Evolutionary conservation across 768 basidiomycete species (phyloP).

Genomic region (Phallus indusiatus): DNA sequence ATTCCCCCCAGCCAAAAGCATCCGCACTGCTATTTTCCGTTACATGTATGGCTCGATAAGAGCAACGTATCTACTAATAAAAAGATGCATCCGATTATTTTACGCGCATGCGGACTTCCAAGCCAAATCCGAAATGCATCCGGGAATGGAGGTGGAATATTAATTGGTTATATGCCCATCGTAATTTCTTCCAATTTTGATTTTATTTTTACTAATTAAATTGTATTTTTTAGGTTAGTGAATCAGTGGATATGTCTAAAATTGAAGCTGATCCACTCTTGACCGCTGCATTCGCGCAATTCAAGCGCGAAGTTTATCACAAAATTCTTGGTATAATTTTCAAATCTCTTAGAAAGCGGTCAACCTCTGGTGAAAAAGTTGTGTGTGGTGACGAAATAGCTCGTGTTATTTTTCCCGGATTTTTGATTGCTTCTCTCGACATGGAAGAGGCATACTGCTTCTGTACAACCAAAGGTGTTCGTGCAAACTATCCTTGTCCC

Average conservation of each 20-base stretch:
- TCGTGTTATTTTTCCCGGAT: conserved; percentile 20
- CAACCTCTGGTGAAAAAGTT: conserved; percentile 18
- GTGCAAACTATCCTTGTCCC: conserved; percentile 23
- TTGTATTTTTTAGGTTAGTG: conserved; percentile 14
- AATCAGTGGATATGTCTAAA: conserved; percentile 19
- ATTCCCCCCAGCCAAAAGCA: too few relatives aligned
- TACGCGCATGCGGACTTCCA: conserved; percentile 20
- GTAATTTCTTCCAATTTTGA: conserved; percentile 11
- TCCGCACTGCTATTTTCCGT: conserved; percentile 20
- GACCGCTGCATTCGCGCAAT: conserved; percentile 18
- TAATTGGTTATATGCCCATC: conserved; percentile 22
- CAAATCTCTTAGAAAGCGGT: conserved; percentile 12
- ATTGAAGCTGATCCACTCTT: conserved; percentile 9
- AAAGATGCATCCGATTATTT: conserved; percentile 21
- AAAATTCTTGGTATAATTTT: conserved; percentile 20
- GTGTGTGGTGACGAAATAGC: conserved; percentile 15
- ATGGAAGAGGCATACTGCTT: conserved; percentile 22
- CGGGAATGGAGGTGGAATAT: conserved; percentile 25
- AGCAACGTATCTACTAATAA: conserved; percentile 19
- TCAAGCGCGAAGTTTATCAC: conserved; percentile 23
- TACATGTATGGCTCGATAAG: conserved; percentile 25
- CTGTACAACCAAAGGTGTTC: conserved; percentile 17
- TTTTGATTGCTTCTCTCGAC: conserved; percentile 23
- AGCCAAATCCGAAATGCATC: conserved; percentile 22
- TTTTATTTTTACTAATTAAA: background rate